These are phyloP conservation scores for Mikania micrantha DNA, from an alignment of 129 eudicot genomes.

Conservation along the genomic window DNA sequence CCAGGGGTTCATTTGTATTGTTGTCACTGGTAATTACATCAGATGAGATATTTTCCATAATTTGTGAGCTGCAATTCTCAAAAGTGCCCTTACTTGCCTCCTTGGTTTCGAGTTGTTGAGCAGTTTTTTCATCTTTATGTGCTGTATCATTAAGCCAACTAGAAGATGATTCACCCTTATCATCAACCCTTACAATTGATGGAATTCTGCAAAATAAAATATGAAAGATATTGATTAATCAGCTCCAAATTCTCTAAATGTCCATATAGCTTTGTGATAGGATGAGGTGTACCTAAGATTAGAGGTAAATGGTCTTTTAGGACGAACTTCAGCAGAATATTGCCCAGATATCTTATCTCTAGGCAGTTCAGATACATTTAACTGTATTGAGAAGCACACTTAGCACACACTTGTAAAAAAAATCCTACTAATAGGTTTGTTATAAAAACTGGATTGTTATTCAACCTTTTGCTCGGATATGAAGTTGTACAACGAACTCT, in stretches of 20 bases:
- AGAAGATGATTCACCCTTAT: conserved; percentile 11
- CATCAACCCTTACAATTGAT: conserved; percentile 12
- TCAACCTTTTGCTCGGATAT: conserved; percentile 67
- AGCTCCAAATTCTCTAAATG: background rate
- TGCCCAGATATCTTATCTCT: conserved; percentile 90
- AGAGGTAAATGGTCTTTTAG: conserved; percentile 34
- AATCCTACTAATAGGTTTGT: background rate
- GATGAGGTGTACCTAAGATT: conserved; percentile 36
- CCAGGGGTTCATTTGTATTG: conserved; percentile 20
- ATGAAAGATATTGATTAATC: background rate
- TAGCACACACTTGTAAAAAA: background rate
- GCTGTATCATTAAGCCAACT: background rate
- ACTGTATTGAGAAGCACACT: conserved; percentile 37
- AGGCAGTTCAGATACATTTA: conserved; percentile 63
- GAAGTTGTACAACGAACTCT: conserved; percentile 90
- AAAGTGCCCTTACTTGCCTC: conserved; percentile 8
- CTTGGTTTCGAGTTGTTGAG: background rate
- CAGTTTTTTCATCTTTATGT: conserved; percentile 4
- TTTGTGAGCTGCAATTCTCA: conserved; percentile 15
- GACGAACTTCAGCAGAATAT: conserved; percentile 56
- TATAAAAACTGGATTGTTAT: conserved; percentile 5
- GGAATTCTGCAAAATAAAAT: conserved; percentile 29
- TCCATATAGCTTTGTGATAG: background rate
- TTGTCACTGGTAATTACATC: conserved; percentile 12
- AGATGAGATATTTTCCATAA: conserved; percentile 7